These are phyloP conservation scores for Aspergillus coremiiformis DNA, from an alignment of 495 filamentous ascomycete species.

Conservation along the genomic window DNA sequence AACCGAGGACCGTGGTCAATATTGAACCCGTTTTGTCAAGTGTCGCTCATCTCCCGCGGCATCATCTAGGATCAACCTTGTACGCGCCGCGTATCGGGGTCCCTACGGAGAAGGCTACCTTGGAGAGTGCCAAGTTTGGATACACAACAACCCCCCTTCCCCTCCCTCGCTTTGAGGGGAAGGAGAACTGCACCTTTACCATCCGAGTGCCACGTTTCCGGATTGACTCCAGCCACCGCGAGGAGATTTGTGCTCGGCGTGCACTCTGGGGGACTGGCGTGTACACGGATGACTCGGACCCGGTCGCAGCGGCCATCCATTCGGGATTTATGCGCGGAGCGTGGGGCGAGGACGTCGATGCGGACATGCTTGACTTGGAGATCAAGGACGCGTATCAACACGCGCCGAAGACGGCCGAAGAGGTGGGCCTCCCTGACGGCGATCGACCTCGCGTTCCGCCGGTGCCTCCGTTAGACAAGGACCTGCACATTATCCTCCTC, in stretches of 20 bases:
- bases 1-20: conserved; percentile 55
- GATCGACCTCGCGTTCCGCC: conserved; percentile 34
- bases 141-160: conserved; percentile 67
- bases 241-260: conserved; percentile 71
- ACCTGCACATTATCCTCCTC: conserved; percentile 76
- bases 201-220: conserved; percentile 77
- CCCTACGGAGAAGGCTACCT: conserved; percentile 38
- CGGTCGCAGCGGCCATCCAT: conserved; percentile 88
- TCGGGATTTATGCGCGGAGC: conserved; percentile 85
- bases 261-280: conserved; percentile 88
- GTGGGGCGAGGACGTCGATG: conserved; percentile 69
- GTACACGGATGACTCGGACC: conserved; percentile 94
- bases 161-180: conserved; percentile 69
- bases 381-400: conserved; percentile 40
- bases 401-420: conserved; percentile 24
- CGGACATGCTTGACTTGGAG: conserved; percentile 59
- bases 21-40: conserved; percentile 61
- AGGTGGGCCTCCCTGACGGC: conserved; percentile 15
- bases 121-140: conserved; percentile 51
- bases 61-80: conserved; percentile 71
- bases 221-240: conserved; percentile 56
- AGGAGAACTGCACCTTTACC: conserved; percentile 86
- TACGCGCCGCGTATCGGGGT: conserved; percentile 46
- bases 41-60: conserved; percentile 60
- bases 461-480: conserved; percentile 48